Evolutionary conservation across 1,139 yeast species (phyloP).

Genomic region (Scheffersomyces cryptocercus): DNA sequence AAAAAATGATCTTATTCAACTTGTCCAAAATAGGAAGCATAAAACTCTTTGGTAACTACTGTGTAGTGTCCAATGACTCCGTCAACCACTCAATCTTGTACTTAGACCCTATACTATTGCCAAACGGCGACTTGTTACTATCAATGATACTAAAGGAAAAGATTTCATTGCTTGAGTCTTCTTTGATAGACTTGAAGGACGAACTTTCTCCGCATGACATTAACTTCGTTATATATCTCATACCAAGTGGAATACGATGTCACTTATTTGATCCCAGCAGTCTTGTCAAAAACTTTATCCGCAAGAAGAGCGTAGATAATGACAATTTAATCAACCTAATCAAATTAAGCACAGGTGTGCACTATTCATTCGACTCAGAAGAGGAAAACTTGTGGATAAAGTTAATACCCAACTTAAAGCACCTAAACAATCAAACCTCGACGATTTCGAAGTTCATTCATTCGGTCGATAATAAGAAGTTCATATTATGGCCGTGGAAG

Average conservation of each 20-base stretch:
- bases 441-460: conserved; percentile 57
- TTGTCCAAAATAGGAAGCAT: conserved; percentile 41
- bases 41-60: conserved; percentile 58
- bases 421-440: conserved; percentile 68
- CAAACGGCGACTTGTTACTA: conserved; percentile 52
- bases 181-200: conserved; percentile 10
- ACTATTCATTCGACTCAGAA: conserved; percentile 12
- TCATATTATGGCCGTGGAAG: conserved; percentile 70
- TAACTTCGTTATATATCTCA: conserved; percentile 56
- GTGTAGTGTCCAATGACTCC: conserved; percentile 24
- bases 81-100: conserved; percentile 34
- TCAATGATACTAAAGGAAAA: conserved; percentile 25
- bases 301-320: conserved; percentile 8
- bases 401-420: conserved; percentile 65
- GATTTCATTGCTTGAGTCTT: conserved; percentile 35
- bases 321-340: conserved; percentile 50
- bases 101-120: conserved; percentile 56
- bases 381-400: conserved; percentile 56
- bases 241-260: conserved; percentile 78
- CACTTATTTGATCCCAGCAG: conserved; percentile 51
- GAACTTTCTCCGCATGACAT: conserved; percentile 3
- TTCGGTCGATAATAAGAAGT: conserved; percentile 54
- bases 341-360: conserved; percentile 56
- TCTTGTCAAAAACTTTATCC: conserved; percentile 48
- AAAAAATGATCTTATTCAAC: conserved; percentile 52